Percentiles rank a stretch among this genome's conserved stretches.
These are phyloP conservation scores for Calocybe indica DNA, from an alignment of 768 basidiomycete species.

Conservation along the genomic window DNA sequence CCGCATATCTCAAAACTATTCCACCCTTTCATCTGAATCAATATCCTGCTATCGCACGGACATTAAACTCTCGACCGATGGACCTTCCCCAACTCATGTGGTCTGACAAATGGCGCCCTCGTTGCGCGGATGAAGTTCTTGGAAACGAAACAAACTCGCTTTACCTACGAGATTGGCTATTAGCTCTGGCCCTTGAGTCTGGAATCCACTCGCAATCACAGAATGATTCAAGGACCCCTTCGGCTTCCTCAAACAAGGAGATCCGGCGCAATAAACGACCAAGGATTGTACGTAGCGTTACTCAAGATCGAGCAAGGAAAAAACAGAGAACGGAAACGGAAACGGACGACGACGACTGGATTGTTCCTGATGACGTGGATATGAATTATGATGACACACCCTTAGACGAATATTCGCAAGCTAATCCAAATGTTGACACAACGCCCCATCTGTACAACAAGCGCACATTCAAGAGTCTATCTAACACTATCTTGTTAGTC, in stretches of 20 bases:
- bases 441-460: not conserved
- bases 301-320: slow-evolving; percentile 43
- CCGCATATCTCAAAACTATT: slow-evolving; percentile 16
- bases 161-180: slow-evolving; percentile 76
- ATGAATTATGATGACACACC: slow-evolving; percentile 16
- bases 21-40: slow-evolving; percentile 24
- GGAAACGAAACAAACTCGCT: slow-evolving; percentile 69
- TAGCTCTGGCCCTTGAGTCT: slow-evolving; percentile 58
- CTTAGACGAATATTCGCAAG: slow-evolving; percentile 13
- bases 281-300: slow-evolving; percentile 50
- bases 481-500: slow-evolving; percentile 80
- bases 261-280: slow-evolving; percentile 47
- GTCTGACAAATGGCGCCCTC: slow-evolving; percentile 73
- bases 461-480: slow-evolving; percentile 42
- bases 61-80: slow-evolving; percentile 12
- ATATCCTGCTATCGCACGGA: slow-evolving; percentile 48
- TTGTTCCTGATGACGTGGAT: slow-evolving; percentile 38
- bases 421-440: not conserved
- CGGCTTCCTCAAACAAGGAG: slow-evolving; percentile 20
- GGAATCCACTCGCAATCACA: slow-evolving; percentile 13
- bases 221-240: slow-evolving; percentile 9
- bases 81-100: slow-evolving; percentile 39
- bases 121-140: slow-evolving; percentile 65
- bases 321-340: slow-evolving; percentile 51
- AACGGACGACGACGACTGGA: slow-evolving; percentile 56